These are phyloP conservation scores for Aspergillus ibericus DNA, from an alignment of 2,329 filamentous ascomycete genomes.

Conservation along the genomic window DNA sequence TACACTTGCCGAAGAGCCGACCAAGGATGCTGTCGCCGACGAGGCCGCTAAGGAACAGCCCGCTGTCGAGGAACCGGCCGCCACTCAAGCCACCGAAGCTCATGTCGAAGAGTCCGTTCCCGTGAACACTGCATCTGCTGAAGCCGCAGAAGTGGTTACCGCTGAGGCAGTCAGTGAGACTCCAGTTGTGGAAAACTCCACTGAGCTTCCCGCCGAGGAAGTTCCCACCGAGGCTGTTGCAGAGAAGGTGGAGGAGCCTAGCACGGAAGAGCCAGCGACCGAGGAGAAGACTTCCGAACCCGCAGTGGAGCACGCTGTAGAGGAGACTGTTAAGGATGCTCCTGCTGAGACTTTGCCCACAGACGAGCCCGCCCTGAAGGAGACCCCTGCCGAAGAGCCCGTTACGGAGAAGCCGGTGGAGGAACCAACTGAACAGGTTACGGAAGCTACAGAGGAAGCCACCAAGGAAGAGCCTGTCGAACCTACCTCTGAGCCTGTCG, in stretches of 20 bases:
- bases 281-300: not conserved
- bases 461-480: slow-evolving; percentile 13
- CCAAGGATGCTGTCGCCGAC: not conserved
- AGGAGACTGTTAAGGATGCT: not conserved
- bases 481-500: slow-evolving; percentile 7
- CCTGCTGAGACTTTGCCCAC: too few species aligned
- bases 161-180: not conserved
- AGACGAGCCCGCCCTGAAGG: too few species aligned
- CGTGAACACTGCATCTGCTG: not conserved
- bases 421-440: not conserved
- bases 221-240: not conserved
- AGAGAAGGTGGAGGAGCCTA: slow-evolving; percentile 6
- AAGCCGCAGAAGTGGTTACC: not conserved
- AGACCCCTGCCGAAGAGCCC: not conserved
- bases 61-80: not conserved
- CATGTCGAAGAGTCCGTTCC: not conserved
- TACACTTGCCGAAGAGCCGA: not conserved
- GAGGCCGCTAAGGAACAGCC: not conserved
- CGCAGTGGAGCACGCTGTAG: not conserved
- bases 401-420: slow-evolving; percentile 8
- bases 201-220: slow-evolving; percentile 2
- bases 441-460: slow-evolving; percentile 9
- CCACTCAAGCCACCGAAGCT: not conserved
- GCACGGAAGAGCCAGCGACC: not conserved
- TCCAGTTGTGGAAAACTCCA: not conserved